Evolutionary conservation across 768 basidiomycete genomes (phyloP).

Genomic region (Naganishia friedmannii): DNA sequence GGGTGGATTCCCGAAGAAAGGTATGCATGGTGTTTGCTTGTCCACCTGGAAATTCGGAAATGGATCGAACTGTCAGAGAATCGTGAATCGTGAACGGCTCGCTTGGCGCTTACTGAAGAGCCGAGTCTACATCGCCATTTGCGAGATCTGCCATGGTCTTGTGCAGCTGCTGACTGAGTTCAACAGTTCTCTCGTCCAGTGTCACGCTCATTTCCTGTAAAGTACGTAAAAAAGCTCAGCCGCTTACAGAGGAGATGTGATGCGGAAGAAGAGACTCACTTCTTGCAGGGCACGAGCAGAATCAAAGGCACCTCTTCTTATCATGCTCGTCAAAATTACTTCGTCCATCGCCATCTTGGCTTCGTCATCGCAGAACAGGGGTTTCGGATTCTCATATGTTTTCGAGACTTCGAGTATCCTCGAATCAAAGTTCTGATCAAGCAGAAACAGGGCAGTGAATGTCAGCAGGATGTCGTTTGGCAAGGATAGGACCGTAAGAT

Average conservation of each 20-base stretch:
- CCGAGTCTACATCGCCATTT: constrained; percentile 56
- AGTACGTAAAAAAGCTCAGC: not conserved
- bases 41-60: constrained; percentile 64
- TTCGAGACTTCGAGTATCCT: not conserved
- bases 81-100: not conserved
- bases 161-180: constrained; percentile 37
- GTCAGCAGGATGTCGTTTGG: not conserved
- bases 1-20: constrained; percentile 61
- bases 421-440: constrained; percentile 1
- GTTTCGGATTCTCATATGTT: constrained; percentile 20
- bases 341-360: constrained; percentile 39
- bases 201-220: constrained; percentile 37
- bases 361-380: constrained; percentile 41
- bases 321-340: constrained; percentile 44
- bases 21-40: constrained; percentile 63
- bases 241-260: not conserved
- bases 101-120: constrained; percentile 65
- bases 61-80: too few relatives aligned
- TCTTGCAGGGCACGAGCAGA: constrained; percentile 43
- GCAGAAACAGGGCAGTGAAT: not conserved
- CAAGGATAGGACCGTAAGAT: not conserved
- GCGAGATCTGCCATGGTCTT: constrained; percentile 38
- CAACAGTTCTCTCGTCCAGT: constrained; percentile 33
- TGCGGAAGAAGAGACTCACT: constrained; percentile 15
- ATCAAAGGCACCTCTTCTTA: constrained; percentile 45